Evolutionary conservation across 2,329 filamentous ascomycete species (phyloP).

Genomic region (Colletotrichum sojae): DNA sequence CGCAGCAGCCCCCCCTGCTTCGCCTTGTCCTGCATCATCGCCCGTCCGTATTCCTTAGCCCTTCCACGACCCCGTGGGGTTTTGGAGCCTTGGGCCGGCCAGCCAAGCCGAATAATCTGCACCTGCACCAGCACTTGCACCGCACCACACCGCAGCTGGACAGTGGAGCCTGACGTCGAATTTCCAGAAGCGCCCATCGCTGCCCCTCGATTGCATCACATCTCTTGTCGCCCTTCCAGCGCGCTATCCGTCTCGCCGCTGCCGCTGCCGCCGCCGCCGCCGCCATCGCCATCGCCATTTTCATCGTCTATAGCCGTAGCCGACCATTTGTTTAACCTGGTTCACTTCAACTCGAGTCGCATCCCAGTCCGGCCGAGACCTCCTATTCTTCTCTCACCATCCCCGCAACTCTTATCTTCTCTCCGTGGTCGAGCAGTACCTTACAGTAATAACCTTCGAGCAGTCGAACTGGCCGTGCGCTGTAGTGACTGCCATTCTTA

Average conservation of each 20-base stretch:
- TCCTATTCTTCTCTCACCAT: constrained; percentile 22
- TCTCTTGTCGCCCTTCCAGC: neutral
- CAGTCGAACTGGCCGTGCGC: constrained; percentile 1
- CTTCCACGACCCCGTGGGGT: constrained; percentile 37
- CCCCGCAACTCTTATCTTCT: constrained; percentile 9
- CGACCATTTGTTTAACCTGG: neutral
- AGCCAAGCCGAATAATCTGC: constrained; percentile 23
- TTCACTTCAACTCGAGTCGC: constrained; percentile 17
- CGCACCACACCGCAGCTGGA: neutral
- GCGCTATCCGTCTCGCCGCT: constrained; percentile 7
- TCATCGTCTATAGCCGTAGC: neutral
- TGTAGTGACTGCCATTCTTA: neutral
- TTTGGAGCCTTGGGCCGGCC: constrained; percentile 24
- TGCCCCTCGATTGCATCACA: constrained; percentile 33
- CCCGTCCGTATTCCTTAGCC: constrained; percentile 11
- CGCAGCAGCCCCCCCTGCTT: neutral
- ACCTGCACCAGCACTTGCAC: constrained; percentile 13
- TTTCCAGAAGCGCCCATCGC: constrained; percentile 32
- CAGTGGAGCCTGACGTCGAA: constrained; percentile 31
- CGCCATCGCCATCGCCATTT: neutral
- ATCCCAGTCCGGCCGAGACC: constrained; percentile 4
- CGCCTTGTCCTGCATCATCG: constrained; percentile 4
- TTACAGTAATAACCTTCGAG: constrained; percentile 12
- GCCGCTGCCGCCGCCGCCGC: neutral
- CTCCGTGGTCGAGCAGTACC: constrained; percentile 7